These are phyloP conservation scores for Colletotrichum sp. DNA, from an alignment of 2,329 filamentous ascomycete genomes.

Conservation along the genomic window DNA sequence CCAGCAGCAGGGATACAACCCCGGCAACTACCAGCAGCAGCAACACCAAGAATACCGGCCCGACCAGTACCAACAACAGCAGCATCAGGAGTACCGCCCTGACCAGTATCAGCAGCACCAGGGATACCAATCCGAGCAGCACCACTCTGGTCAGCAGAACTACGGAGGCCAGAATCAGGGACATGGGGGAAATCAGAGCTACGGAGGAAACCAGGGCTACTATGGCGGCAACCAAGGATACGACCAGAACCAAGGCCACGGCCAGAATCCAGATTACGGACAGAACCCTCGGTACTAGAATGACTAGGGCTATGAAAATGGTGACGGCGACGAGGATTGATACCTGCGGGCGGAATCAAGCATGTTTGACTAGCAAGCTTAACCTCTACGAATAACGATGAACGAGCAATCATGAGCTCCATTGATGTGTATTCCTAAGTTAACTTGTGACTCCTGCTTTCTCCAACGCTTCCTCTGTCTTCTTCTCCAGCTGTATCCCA, in stretches of 20 bases:
- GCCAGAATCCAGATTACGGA: neutral
- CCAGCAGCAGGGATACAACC: constrained; percentile 30
- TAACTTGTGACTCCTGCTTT: neutral
- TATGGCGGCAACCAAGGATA: constrained; percentile 3
- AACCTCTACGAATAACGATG: constrained; percentile 8
- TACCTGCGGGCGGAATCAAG: neutral
- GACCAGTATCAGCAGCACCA: constrained; percentile 22
- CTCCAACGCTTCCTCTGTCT: neutral
- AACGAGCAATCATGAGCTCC: neutral
- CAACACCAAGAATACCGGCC: constrained; percentile 30
- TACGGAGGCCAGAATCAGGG: constrained; percentile 17
- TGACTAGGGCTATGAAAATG: fast-evolving
- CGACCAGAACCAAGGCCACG: constrained; percentile 4
- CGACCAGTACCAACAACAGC: constrained; percentile 25
- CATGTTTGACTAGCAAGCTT: neutral
- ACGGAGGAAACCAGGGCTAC: constrained; percentile 12
- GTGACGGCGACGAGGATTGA: neutral
- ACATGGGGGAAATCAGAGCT: constrained; percentile 24
- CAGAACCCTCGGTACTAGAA: constrained; percentile 28
- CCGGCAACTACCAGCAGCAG: constrained; percentile 27
- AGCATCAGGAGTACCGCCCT: constrained; percentile 21
- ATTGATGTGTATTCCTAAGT: neutral
- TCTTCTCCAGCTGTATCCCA: constrained; percentile 1
- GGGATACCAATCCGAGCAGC: constrained; percentile 20
- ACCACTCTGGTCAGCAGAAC: neutral